Evolutionary conservation across 257 asterid genomes (phyloP).

Genomic region (Orobanche coerulescens): DNA sequence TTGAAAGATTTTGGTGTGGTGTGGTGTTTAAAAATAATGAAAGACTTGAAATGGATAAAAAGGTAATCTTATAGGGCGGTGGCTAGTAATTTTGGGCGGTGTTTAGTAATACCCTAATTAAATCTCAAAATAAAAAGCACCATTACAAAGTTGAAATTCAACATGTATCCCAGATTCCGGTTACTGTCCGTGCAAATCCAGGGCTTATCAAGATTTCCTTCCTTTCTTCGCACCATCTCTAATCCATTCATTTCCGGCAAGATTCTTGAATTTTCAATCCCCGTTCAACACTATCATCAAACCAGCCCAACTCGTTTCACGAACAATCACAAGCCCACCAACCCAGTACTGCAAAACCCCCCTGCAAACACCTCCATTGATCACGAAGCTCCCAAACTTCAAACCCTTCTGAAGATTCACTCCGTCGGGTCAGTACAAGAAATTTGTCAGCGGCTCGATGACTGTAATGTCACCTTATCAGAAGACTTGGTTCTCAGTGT

Average conservation of each 20-base stretch:
- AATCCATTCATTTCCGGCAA: conserved; percentile 16
- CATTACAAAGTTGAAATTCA: neutral
- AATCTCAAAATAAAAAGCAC: too few relatives aligned
- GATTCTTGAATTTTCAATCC: conserved; percentile 7
- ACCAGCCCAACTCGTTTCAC: neutral
- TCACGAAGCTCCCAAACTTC: conserved; percentile 43
- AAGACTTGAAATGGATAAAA: too few relatives aligned
- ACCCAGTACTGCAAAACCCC: conserved; percentile 12
- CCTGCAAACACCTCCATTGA: conserved; percentile 22
- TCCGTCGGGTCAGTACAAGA: conserved; percentile 27
- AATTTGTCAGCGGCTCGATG: conserved; percentile 34
- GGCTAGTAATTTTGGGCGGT: too few relatives aligned
- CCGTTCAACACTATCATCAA: conserved; percentile 23
- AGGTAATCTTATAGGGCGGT: too few relatives aligned
- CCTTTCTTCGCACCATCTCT: neutral
- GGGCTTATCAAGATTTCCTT: conserved; percentile 3
- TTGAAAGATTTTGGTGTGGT: too few relatives aligned
- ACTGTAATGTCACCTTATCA: conserved; percentile 29
- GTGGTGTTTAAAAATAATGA: too few relatives aligned
- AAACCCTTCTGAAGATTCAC: conserved; percentile 42
- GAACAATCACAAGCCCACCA: neutral
- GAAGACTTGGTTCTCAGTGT: conserved; percentile 58
- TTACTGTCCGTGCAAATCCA: conserved; percentile 15
- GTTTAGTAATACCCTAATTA: too few relatives aligned
- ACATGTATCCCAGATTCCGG: conserved; percentile 29